Base-by-base conservation (phyloP, 2,329 filamentous ascomycete genomes). In the Exophiala phaeomuriformis region DNA sequence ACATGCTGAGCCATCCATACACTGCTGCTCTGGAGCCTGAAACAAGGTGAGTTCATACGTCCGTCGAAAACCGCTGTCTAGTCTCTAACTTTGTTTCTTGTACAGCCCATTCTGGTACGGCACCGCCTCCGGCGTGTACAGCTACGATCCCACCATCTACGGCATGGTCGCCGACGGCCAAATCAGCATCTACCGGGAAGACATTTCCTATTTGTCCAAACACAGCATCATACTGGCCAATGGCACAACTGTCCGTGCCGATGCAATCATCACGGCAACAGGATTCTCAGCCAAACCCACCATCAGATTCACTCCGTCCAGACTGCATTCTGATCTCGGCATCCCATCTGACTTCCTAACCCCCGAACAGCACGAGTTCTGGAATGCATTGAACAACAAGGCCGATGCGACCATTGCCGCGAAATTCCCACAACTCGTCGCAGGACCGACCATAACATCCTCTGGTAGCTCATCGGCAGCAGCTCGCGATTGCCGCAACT, bases 141-240 rank as follows among this genome's bases (percentile, higher is more conserved):
- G 83, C 63, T 85, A 81, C 61, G 72, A 75, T 0, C 74, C 71
- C 3, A 71, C 79, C 59, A 75, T 85, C 62, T 79, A 82, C 63
- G 75, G 78, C 4, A 69, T 82, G 12, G 71, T 86, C 7, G 72
- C 71, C 46, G 66, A 71, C 3, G 77, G 78, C 2, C 72, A 70
- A n/a, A 75, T 85, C 32, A 71, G 72, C 27, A 68, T 85, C 0
- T 73, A 82, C 48, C 66, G 81, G 8, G 75, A 75, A 39, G 79
- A 84, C 48, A 72, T 86, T 3, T 66, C 69, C 1, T 68, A 69
- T 19, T 69, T 85, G 3, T 71, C 72, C 0, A 64, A 70, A 27
- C 64, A 65, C n/a, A 69, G 67, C 0, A 67, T 83, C 2, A 70
- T 77, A 40, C 71, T 84, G 8, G 68, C 72, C 1, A 72, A 75